Evolutionary conservation across 768 basidiomycete species (phyloP).

Genomic region (Lactarius deliciosus): DNA sequence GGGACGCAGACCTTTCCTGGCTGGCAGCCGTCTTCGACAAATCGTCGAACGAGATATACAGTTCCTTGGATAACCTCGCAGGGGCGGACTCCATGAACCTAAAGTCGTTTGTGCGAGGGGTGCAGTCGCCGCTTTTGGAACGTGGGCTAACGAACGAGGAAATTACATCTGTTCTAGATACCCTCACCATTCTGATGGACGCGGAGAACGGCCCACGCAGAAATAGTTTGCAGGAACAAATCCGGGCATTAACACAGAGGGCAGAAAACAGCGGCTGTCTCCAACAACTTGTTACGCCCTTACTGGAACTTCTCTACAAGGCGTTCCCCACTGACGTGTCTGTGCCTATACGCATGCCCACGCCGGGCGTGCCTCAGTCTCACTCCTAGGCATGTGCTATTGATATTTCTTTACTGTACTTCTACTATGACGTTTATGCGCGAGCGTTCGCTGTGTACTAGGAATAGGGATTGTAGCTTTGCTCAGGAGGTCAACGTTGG

Average conservation of each 20-base stretch:
- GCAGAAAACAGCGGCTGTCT: background rate
- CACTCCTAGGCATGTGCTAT: background rate
- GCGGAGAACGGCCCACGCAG: background rate
- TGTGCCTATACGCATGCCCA: background rate
- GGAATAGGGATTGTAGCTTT: background rate
- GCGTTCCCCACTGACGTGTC: background rate
- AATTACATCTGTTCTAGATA: background rate
- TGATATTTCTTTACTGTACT: background rate
- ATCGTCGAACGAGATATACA: background rate
- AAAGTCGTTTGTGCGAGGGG: background rate
- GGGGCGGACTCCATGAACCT: background rate
- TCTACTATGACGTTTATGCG: background rate
- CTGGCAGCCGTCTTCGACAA: background rate
- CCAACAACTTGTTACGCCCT: background rate
- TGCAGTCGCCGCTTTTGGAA: background rate
- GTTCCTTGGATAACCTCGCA: background rate
- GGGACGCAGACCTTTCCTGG: background rate
- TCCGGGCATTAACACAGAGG: background rate
- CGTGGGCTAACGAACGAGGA: background rate
- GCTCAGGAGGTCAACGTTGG: background rate
- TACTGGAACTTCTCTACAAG: background rate
- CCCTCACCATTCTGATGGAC: slow-evolving; percentile 4
- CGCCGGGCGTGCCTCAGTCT: background rate
- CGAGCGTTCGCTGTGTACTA: background rate
- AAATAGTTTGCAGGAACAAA: background rate